Evolutionary conservation across 805 yeast genomes (phyloP).

Genomic region (Wickerhamiella alocasiicola): DNA sequence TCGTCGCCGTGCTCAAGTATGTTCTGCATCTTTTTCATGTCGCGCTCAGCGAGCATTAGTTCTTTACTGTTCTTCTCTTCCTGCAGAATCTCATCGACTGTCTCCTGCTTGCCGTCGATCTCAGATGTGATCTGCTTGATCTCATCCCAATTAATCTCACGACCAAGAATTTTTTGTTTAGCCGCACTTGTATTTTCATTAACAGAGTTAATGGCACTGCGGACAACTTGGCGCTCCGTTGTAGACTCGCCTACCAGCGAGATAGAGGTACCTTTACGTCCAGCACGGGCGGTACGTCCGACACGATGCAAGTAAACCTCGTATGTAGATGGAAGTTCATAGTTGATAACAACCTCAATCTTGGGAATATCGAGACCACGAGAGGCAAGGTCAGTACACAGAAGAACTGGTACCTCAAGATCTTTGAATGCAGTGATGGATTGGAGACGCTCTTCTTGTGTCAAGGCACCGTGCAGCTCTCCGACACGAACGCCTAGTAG

Average conservation of each 20-base stretch:
- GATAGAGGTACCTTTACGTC: constrained; percentile 86
- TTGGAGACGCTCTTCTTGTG: constrained; percentile 82
- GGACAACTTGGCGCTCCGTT: constrained; percentile 83
- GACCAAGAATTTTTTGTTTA: constrained; percentile 52
- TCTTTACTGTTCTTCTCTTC: constrained; percentile 89
- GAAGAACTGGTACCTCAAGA: constrained; percentile 68
- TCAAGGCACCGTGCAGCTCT: constrained; percentile 67
- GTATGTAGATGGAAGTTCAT: constrained; percentile 86
- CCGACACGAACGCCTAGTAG: constrained; percentile 65
- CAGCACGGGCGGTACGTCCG: constrained; percentile 99
- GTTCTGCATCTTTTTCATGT: constrained; percentile 74
- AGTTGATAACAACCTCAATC: constrained; percentile 87
- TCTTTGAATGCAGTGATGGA: constrained; percentile 74
- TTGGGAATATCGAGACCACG: constrained; percentile 99
- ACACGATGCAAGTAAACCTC: constrained; percentile 94
- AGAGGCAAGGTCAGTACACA: constrained; percentile 97
- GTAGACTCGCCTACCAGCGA: constrained; percentile 88
- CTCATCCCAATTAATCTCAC: constrained; percentile 82
- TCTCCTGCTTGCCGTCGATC: constrained; percentile 46
- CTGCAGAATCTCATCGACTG: constrained; percentile 61
- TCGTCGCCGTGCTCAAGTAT: constrained; percentile 67
- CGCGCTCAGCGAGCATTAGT: constrained; percentile 79
- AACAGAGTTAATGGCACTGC: constrained; percentile 67
- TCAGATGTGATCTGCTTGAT: constrained; percentile 55
- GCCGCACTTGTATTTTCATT: constrained; percentile 34